Conservation (phyloP, 2,329 filamentous ascomycete genomes). For the Beauveria australis region DNA sequence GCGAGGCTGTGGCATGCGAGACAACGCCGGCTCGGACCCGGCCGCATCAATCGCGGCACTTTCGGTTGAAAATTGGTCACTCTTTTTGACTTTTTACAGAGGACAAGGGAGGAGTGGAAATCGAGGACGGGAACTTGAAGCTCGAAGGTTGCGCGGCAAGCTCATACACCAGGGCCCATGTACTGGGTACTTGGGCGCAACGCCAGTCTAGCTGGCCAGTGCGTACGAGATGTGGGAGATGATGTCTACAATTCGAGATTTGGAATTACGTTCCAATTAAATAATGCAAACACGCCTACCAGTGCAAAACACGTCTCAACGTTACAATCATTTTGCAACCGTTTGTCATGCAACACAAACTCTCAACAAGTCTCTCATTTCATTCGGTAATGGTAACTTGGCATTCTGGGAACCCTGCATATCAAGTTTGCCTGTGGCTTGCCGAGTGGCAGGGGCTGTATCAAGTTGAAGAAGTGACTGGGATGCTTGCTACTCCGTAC, state of each 20-base stretch:
- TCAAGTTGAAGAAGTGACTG: neutral
- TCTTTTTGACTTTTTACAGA: neutral
- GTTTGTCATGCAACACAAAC: neutral
- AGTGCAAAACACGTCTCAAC: too few species aligned
- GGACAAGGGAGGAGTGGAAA: too few species aligned
- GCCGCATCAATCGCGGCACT: neutral
- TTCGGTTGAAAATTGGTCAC: neutral
- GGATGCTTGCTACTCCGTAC: neutral
- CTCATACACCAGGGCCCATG: neutral
- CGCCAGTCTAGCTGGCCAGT: neutral
- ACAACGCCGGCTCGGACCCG: neutral
- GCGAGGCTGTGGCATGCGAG: neutral
- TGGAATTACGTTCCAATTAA: neutral
- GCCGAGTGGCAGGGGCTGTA: neutral
- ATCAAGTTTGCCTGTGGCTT: neutral
- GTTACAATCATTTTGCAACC: neutral
- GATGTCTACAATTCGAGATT: neutral
- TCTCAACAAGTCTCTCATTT: neutral
- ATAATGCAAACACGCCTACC: too few species aligned
- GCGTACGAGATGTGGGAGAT: neutral
- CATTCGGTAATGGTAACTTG: too few species aligned
- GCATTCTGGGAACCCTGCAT: neutral
- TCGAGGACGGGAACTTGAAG: neutral
- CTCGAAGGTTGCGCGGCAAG: neutral
- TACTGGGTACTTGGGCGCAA: neutral